Base-by-base conservation (phyloP, 805 yeast species). In the Ogataea neopini region DNA sequence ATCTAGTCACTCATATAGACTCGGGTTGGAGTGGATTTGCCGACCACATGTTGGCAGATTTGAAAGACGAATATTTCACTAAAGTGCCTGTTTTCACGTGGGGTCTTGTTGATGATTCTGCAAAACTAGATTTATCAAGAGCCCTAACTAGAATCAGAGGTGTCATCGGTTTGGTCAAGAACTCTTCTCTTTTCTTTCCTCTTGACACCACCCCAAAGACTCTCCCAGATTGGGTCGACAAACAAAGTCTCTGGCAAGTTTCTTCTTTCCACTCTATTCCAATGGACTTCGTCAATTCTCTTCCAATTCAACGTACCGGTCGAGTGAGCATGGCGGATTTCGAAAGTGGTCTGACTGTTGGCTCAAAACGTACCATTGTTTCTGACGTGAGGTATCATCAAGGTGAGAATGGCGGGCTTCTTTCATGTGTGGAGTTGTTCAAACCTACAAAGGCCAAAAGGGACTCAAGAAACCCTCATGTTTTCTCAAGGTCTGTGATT, bases 1-100 rank as follows among this genome's bases (percentile, higher is more conserved):
- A 86, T 54, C 42, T 88, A 0, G 59, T 83, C 2, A 77, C 86
- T 0, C 96, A 90, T 44, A 54, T 84, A 3, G 96, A 88, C 60
- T 74, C 80, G 18, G 86, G 85, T 0, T 92, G 98, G 98, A 85
- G 89, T 41, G 96, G 96, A 0, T 81, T 86, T 56, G 65, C 87
- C 4, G 62, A 68, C 34, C 72, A 73, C 39, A 54, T 82, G 51
- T 48, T 90, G 19, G 57, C 67, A n/a, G 76, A 73, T 6, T 43
- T 90, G 15, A 72, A 79, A 46, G 97, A 91, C 61, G 95, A 88
- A 57, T 84, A 77, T 56, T 70, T 83, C 13, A 75, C 83, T 1
- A 81, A 80, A 57, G 60, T 64, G 2, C 57, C 72, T 2, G 51
- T 75, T 0, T 70, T 75, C 34, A 69, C 76, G 2, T 81, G 84